A percentile compares a stretch with the other conserved stretches of the same genome.
These are phyloP conservation scores for Mortierella sp. DNA, from an alignment of 371 early-diverging fungal species.

Conservation along the genomic window DNA sequence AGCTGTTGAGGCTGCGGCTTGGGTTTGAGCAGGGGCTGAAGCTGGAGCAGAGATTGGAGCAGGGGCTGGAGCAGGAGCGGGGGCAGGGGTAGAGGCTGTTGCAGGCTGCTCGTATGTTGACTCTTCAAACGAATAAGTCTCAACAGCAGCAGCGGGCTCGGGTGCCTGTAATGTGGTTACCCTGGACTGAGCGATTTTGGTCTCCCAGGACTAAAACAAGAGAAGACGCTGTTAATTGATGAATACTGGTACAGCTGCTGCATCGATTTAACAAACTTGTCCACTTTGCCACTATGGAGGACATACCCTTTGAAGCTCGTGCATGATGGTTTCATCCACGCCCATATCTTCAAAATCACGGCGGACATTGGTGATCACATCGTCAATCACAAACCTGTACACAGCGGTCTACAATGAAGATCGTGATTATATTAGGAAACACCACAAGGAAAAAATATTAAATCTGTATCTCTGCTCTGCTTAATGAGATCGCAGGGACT, in stretches of 20 bases:
- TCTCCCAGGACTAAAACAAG: slow-evolving; percentile 81
- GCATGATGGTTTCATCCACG: slow-evolving; percentile 87
- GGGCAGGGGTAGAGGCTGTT: slow-evolving; percentile 5
- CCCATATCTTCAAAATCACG: slow-evolving; percentile 94
- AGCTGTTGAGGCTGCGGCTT: too few species aligned
- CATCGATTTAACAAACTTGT: too few species aligned
- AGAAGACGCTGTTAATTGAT: background rate
- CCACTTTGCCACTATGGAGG: background rate
- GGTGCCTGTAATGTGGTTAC: slow-evolving; percentile 80
- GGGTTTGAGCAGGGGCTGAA: slow-evolving; percentile 2
- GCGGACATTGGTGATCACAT: slow-evolving; percentile 91
- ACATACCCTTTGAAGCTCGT: slow-evolving; percentile 88
- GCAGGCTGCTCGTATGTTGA: slow-evolving; percentile 35
- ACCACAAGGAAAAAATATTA: background rate
- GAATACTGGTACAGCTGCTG: too few species aligned
- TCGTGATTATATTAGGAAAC: background rate
- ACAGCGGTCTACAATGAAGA: slow-evolving; percentile 68
- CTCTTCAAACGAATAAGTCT: slow-evolving; percentile 42
- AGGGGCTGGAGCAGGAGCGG: slow-evolving; percentile 3
- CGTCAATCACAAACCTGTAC: slow-evolving; percentile 93
- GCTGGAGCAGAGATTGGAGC: slow-evolving; percentile 14
- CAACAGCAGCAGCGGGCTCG: slow-evolving; percentile 60
- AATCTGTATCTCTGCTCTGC: background rate
- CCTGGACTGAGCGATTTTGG: slow-evolving; percentile 80
- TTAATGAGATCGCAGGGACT: background rate